phyloP scores from a whole-genome alignment of 2,329 filamentous ascomycete species.

The Ramularia collo-cygni region DNA sequence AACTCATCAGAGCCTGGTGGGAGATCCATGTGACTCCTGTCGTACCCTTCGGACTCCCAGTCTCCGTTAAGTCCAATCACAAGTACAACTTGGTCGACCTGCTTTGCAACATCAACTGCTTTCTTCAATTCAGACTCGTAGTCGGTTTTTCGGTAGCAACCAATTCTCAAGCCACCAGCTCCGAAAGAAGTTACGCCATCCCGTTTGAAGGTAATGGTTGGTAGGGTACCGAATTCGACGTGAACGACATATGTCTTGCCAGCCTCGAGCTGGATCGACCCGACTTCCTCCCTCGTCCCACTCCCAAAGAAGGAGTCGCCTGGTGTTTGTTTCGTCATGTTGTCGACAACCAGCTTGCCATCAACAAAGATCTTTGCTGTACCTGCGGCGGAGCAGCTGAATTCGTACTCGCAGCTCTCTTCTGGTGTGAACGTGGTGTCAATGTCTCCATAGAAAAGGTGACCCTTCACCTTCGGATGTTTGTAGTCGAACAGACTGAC shows the following conservation, averaged over 20 bases:
- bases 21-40: constrained; percentile 55
- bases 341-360: constrained; percentile 57
- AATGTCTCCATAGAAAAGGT: constrained; percentile 37
- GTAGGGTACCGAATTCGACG: constrained; percentile 57
- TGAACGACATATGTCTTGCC: constrained; percentile 54
- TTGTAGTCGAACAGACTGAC: constrained; percentile 49
- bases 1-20: constrained; percentile 57
- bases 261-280: constrained; percentile 50
- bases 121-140: constrained; percentile 59
- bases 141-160: constrained; percentile 49
- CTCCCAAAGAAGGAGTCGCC: constrained; percentile 60
- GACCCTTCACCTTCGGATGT: constrained; percentile 30
- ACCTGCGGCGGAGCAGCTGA: constrained; percentile 60
- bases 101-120: constrained; percentile 60
- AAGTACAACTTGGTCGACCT: constrained; percentile 69
- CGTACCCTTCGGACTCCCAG: constrained; percentile 67
- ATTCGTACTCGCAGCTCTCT: constrained; percentile 55
- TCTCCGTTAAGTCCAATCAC: constrained; percentile 71
- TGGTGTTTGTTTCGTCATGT: constrained; percentile 50
- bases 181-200: constrained; percentile 58
- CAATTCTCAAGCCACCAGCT: constrained; percentile 56
- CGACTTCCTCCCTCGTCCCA: constrained; percentile 58
- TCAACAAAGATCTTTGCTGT: constrained; percentile 61
- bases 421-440: constrained; percentile 56
- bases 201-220: constrained; percentile 57